Percentiles rank a stretch among this genome's conserved stretches.
These are phyloP conservation scores for Coriolopsis trogii DNA, from an alignment of 1,284 basidiomycete species.

Conservation along the genomic window DNA sequence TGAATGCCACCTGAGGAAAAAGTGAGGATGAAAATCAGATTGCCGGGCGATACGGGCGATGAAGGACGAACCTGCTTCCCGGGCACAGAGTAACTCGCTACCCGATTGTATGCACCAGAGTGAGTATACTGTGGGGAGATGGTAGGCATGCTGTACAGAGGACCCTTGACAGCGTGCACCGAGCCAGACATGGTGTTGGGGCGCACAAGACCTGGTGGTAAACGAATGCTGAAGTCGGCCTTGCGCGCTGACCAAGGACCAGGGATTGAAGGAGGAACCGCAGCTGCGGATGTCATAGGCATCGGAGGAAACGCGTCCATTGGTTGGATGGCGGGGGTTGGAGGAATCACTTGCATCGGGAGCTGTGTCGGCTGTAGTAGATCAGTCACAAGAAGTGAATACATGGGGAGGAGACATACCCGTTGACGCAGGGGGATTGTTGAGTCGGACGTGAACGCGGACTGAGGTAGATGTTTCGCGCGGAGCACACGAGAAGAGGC, in stretches of 20 bases:
- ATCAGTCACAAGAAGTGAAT: background rate
- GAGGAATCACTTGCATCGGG: conserved; percentile 13
- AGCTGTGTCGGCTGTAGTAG: conserved; percentile 9
- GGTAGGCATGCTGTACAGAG: conserved; percentile 25
- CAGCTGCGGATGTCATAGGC: conserved; percentile 8
- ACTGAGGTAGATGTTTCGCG: conserved; percentile 61
- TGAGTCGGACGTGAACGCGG: conserved; percentile 64
- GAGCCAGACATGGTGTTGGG: conserved; percentile 5
- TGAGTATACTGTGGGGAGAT: conserved; percentile 18
- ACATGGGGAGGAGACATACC: conserved; percentile 2
- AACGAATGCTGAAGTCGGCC: conserved; percentile 11
- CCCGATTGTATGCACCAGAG: conserved; percentile 9
- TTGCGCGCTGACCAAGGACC: background rate
- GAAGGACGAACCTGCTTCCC: conserved; percentile 20
- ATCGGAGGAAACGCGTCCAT: conserved; percentile 4
- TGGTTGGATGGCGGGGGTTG: conserved; percentile 9
- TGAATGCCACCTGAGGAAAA: conserved; percentile 50
- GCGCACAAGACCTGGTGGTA: conserved; percentile 13
- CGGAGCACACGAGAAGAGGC: conserved; percentile 43
- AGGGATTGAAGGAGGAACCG: conserved; percentile 2
- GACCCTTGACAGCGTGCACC: conserved; percentile 1
- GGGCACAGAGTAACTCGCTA: conserved; percentile 21
- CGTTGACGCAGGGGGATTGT: conserved; percentile 38
- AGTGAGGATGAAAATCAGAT: conserved; percentile 9
- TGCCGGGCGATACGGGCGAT: conserved; percentile 3